Percentiles rank a stretch among this genome's conserved stretches.
phyloP scores from a whole-genome alignment of 768 basidiomycete species.

The Amanita phalloides region DNA sequence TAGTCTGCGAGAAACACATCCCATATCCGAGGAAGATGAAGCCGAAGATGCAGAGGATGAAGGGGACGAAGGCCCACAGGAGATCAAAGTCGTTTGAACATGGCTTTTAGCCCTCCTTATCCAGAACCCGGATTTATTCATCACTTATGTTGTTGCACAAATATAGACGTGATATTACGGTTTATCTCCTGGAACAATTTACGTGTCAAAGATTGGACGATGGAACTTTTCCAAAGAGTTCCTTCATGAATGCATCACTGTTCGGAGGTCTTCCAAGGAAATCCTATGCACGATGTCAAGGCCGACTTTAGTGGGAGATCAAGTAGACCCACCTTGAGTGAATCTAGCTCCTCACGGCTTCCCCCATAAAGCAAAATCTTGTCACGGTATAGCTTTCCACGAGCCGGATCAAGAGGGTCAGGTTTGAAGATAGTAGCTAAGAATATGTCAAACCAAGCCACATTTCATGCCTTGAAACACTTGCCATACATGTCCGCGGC shows the following conservation, averaged over 20 bases:
- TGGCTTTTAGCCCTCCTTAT: not conserved
- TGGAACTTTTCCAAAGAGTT: constrained; percentile 42
- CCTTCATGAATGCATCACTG: constrained; percentile 63
- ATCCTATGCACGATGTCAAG: constrained; percentile 28
- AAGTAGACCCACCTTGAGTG: constrained; percentile 45
- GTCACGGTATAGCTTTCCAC: constrained; percentile 61
- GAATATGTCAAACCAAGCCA: not conserved
- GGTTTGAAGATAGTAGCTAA: constrained; percentile 68
- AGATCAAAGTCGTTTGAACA: constrained; percentile 23
- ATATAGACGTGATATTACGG: not conserved
- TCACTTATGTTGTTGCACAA: not conserved
- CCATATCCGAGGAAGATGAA: constrained; percentile 17
- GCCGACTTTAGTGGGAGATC: not conserved
- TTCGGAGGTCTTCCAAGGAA: constrained; percentile 73
- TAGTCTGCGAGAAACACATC: constrained; percentile 17
- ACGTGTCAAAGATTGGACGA: constrained; percentile 20
- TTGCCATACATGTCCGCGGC: constrained; percentile 48
- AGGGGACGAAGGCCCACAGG: constrained; percentile 17
- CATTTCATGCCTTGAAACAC: constrained; percentile 1
- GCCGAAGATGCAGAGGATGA: constrained; percentile 19
- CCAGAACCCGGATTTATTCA: not conserved
- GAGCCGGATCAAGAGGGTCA: constrained; percentile 60
- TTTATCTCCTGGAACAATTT: not conserved
- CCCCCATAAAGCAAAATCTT: constrained; percentile 69
- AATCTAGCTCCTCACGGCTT: constrained; percentile 70